phyloP scores from a whole-genome alignment of 169 alveolate genomes.

The Cryptosporidium meleagridis region DNA sequence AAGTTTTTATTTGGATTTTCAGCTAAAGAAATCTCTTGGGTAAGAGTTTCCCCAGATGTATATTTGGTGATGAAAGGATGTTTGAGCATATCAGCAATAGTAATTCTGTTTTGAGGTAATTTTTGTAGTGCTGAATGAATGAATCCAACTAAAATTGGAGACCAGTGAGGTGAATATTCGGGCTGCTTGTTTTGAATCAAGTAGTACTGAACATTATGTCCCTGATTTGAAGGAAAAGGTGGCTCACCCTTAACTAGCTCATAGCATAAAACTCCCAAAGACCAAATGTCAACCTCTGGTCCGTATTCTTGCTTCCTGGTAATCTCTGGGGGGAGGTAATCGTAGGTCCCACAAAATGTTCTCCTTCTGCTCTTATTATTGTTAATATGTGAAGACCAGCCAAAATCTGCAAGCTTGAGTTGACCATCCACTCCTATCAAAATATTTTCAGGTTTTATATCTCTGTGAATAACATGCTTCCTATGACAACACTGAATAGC shows the following conservation, averaged over 20 bases:
- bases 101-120: conserved; percentile 66
- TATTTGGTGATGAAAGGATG: conserved; percentile 67
- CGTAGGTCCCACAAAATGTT: conserved; percentile 94
- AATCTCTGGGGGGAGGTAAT: conserved; percentile 94
- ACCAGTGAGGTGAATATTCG: conserved; percentile 73
- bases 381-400: conserved; percentile 89
- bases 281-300: conserved; percentile 91
- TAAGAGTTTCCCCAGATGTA: conserved; percentile 10
- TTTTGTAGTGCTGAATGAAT: conserved; percentile 69
- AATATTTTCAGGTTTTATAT: conserved; percentile 94
- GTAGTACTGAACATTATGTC: conserved; percentile 67
- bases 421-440: conserved; percentile 88
- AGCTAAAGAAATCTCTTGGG: not conserved
- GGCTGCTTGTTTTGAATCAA: conserved; percentile 71
- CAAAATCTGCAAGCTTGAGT: conserved; percentile 95
- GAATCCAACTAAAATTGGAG: conserved; percentile 68
- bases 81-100: conserved; percentile 61
- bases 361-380: conserved; percentile 87
- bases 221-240: conserved; percentile 85
- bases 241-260: conserved; percentile 92
- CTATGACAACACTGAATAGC: conserved; percentile 86
- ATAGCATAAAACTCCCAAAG: conserved; percentile 91
- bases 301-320: conserved; percentile 86
- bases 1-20: not conserved
- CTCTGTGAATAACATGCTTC: conserved; percentile 90